Evolutionary conservation across 140 eudicot genomes (phyloP).

Genomic region (Stevia rebaudiana): DNA sequence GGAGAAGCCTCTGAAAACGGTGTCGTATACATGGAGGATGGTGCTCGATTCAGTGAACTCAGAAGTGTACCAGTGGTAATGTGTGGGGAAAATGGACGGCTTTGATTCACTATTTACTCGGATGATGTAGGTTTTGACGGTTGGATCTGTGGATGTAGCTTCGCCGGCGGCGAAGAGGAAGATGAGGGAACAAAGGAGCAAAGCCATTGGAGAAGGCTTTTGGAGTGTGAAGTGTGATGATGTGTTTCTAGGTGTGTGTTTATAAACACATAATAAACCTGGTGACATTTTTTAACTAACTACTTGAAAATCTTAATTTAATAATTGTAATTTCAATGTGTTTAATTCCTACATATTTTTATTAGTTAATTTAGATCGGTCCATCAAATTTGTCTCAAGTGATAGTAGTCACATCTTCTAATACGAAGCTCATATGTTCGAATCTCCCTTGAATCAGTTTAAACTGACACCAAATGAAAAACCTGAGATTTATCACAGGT

Average conservation of each 20-base stretch:
- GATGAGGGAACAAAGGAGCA: constrained; percentile 10
- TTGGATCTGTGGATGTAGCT: constrained; percentile 27
- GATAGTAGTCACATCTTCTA: too few species aligned
- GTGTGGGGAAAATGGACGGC: constrained; percentile 88
- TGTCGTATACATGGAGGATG: constrained; percentile 67
- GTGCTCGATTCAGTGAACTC: constrained; percentile 49
- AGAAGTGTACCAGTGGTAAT: constrained; percentile 84
- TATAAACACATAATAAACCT: constrained; percentile 28
- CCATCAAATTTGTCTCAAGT: too few species aligned
- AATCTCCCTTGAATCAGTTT: too few species aligned
- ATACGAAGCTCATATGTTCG: too few species aligned
- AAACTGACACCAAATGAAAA: too few species aligned
- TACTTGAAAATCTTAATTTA: background rate
- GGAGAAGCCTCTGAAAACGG: constrained; percentile 82
- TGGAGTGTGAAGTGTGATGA: constrained; percentile 23
- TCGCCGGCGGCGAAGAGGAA: constrained; percentile 13
- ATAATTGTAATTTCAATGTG: background rate
- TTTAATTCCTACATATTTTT: background rate
- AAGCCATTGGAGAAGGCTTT: constrained; percentile 31
- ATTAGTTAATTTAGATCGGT: too few species aligned
- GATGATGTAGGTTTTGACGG: constrained; percentile 70
- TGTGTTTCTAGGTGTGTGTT: constrained; percentile 16
- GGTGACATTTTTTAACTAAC: background rate
- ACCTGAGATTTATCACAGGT: too few species aligned
- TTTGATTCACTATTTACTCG: constrained; percentile 52